Evolutionary conservation across 2,329 filamentous ascomycete genomes (phyloP), one percentile per base, ranked within the genome.

Genomic region (Diplocarpon mali): DNA sequence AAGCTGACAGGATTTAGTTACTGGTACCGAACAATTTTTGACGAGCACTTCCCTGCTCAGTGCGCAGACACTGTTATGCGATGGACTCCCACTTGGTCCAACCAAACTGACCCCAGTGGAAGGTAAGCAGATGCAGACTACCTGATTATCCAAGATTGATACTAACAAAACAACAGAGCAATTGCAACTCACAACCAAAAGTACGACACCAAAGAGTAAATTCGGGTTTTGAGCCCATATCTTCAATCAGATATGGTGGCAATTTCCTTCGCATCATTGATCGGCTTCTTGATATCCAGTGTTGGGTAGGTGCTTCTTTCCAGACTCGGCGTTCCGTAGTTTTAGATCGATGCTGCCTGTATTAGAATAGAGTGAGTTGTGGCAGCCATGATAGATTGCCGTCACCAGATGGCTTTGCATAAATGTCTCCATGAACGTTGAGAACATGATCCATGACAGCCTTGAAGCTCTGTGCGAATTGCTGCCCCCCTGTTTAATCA

Each of bases 1-100:
- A 10, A 14, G 15, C 48, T 53, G 42, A 52, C 39, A 42, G 35
- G 24, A 11, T 38, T 38, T 55, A 83, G 80, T 38, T 93, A 95
- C 75, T 98, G 92, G 92, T 98, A 98, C 71, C 83, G 92, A 59
- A 75, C 71, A 64, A 96, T 98, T 90, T 98, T 96, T 64, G 92
- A 98, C 65, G 90, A 98, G 75, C 90, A 93, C 68, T 98, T 96
- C 77, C 92, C 92, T 38, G 76, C 81, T 45, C 82, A 82, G 61
- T 96, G 90, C 64, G 93, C 92, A 8, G 81, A 78, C 48, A 98
- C 92, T 7, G 92, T 98, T 43, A 84, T 86, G 85, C 76, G 92
- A 61, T 98, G 92, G 93, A 88, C 85, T 46, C 92, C 92, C 24
- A 98, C 85, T 31, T 98, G 92, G 92, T 94, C 86, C 45, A 85